Conservation (phyloP, 1,284 basidiomycete species). For the Tetrapyrgos nigripes region DNA sequence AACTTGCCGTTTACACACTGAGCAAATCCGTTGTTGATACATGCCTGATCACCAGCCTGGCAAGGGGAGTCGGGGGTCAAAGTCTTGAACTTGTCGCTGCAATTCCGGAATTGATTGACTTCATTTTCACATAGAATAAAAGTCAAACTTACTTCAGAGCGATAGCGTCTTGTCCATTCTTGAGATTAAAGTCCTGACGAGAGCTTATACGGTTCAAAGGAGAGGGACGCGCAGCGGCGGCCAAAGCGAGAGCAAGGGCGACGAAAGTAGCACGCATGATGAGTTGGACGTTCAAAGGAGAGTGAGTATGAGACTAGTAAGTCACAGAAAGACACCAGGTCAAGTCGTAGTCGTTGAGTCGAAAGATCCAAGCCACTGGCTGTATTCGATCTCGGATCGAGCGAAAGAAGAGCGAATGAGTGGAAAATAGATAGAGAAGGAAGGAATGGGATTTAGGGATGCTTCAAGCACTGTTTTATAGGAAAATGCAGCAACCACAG, state of each 20-base stretch:
- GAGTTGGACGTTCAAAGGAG: conserved; percentile 15
- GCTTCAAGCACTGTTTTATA: not conserved
- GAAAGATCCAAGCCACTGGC: conserved; percentile 7
- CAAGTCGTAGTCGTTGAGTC: conserved; percentile 17
- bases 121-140: not conserved
- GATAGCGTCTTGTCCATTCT: conserved; percentile 49
- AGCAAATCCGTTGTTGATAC: conserved; percentile 51
- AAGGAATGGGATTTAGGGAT: conserved; percentile 1
- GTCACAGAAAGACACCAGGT: conserved; percentile 40
- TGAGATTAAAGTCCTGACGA: conserved; percentile 42
- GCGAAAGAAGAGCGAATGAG: conserved; percentile 23
- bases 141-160: conserved; percentile 51
- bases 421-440: conserved; percentile 20
- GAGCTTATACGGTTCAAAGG: conserved; percentile 5
- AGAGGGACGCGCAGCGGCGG: conserved; percentile 45
- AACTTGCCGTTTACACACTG: conserved; percentile 59
- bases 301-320: conserved; percentile 22
- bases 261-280: conserved; percentile 38
- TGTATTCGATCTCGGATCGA: conserved; percentile 36
- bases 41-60: conserved; percentile 51
- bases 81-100: conserved; percentile 51
- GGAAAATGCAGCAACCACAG: not conserved
- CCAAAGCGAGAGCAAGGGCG: conserved; percentile 43
- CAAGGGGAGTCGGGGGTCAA: conserved; percentile 51
- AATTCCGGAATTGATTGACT: conserved; percentile 13